Conservation (phyloP, 2,329 filamentous ascomycete species). For the Geosmithia putterillii region DNA sequence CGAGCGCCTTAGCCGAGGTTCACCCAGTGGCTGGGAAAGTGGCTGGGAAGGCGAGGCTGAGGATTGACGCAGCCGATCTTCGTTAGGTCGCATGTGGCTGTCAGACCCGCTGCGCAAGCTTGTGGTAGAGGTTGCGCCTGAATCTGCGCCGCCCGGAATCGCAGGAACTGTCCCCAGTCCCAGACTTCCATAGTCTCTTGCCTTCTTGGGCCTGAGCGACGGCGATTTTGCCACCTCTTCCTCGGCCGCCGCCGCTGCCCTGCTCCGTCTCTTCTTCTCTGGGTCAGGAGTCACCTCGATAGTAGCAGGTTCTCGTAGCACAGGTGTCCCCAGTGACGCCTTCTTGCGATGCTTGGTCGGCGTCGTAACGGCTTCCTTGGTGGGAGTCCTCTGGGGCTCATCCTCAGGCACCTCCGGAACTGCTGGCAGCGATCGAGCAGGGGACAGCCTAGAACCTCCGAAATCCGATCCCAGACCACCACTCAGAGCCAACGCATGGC, state of each 20-base stretch:
- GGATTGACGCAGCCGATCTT: background rate
- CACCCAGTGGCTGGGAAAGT: conserved; percentile 1
- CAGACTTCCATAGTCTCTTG: conserved; percentile 1
- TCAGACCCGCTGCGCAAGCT: conserved; percentile 25
- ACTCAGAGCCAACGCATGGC: conserved; percentile 9
- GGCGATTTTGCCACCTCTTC: background rate
- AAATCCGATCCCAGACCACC: conserved; percentile 12
- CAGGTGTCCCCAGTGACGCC: conserved; percentile 17
- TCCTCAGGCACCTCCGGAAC: conserved; percentile 39
- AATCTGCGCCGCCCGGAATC: conserved; percentile 2
- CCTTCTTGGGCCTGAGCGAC: background rate
- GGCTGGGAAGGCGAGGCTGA: conserved; percentile 1
- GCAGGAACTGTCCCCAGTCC: background rate
- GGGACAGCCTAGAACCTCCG: conserved; percentile 26
- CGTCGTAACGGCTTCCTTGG: conserved; percentile 18
- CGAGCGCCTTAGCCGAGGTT: conserved; percentile 24
- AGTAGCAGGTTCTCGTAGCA: conserved; percentile 24
- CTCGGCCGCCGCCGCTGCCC: background rate
- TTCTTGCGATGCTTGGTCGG: conserved; percentile 16
- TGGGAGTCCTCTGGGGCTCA: conserved; percentile 24
- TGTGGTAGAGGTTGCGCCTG: conserved; percentile 3
- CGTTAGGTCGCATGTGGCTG: conserved; percentile 1
- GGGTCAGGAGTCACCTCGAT: conserved; percentile 28
- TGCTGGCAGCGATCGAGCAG: conserved; percentile 32
- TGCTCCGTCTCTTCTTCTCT: conserved; percentile 21